Conservation (phyloP, 73 alveolate species). For the Paramecium biaurelia region DNA sequence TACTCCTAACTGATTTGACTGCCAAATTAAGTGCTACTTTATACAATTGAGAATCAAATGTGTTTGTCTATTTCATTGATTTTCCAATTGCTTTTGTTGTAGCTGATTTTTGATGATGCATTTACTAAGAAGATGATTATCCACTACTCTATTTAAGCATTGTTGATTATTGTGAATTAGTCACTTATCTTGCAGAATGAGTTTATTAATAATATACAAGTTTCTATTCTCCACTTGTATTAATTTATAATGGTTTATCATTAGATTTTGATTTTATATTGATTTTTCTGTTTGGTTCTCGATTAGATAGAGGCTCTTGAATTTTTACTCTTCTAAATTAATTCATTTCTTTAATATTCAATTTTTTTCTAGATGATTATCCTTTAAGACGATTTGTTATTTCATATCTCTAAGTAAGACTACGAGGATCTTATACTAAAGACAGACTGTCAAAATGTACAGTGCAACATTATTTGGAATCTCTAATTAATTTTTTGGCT, state of each 20-base stretch:
- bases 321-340: slow-evolving; percentile 25
- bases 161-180: background rate
- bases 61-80: background rate
- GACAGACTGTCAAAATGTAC: slow-evolving; percentile 14
- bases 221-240: slow-evolving; percentile 33
- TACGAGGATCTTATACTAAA: background rate
- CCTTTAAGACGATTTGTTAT: background rate
- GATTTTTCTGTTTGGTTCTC: slow-evolving; percentile 37
- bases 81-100: background rate
- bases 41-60: background rate
- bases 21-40: slow-evolving; percentile 45
- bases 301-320: slow-evolving; percentile 8
- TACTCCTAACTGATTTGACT: background rate
- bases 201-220: slow-evolving; percentile 26
- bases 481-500: background rate
- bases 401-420: slow-evolving; percentile 17
- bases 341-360: background rate
- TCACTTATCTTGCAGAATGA: slow-evolving; percentile 36
- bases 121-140: slow-evolving; percentile 9
- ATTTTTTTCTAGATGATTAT: background rate
- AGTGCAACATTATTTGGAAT: background rate
- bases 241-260: slow-evolving; percentile 26
- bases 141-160: background rate
- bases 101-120: slow-evolving; percentile 21
- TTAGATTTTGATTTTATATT: slow-evolving; percentile 7